Conservation (phyloP, 2,329 filamentous ascomycete genomes). For the Venturia pyrina region DNA sequence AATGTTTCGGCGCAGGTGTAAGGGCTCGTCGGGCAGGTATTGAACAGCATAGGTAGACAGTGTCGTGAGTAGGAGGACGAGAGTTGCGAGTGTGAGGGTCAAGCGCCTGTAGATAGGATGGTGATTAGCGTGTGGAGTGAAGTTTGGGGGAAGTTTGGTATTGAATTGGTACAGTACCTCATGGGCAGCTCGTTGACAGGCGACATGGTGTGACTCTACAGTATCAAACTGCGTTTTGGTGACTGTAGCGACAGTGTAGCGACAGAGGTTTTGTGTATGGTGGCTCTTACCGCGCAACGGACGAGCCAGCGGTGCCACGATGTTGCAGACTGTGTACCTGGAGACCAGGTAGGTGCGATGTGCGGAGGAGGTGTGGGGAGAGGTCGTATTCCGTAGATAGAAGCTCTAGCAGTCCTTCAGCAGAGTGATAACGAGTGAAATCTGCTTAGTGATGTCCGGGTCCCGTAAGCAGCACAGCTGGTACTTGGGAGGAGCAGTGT, state of each 20-base stretch:
- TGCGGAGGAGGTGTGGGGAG: neutral
- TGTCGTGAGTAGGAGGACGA: slow-evolving; percentile 8
- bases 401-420: neutral
- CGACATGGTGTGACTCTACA: slow-evolving; percentile 1
- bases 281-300: neutral
- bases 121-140: neutral
- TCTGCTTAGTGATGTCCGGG: neutral
- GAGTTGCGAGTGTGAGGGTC: slow-evolving; percentile 2
- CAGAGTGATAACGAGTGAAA: neutral
- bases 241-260: neutral
- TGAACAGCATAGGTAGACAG: slow-evolving; percentile 16
- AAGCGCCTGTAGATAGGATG: neutral
- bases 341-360: neutral
- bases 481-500: neutral
- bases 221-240: neutral
- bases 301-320: neutral
- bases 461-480: neutral
- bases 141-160: neutral
- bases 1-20: slow-evolving; percentile 23
- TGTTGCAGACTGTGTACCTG: neutral
- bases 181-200: slow-evolving; percentile 1
- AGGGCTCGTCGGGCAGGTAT: slow-evolving; percentile 23
- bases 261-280: neutral
- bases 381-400: neutral
- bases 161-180: neutral